A percentile compares a stretch with the other conserved stretches of the same genome.
These are phyloP conservation scores for Phytophthora boehmeriae DNA, from an alignment of 352 stramenopile genomes.

Conservation along the genomic window DNA sequence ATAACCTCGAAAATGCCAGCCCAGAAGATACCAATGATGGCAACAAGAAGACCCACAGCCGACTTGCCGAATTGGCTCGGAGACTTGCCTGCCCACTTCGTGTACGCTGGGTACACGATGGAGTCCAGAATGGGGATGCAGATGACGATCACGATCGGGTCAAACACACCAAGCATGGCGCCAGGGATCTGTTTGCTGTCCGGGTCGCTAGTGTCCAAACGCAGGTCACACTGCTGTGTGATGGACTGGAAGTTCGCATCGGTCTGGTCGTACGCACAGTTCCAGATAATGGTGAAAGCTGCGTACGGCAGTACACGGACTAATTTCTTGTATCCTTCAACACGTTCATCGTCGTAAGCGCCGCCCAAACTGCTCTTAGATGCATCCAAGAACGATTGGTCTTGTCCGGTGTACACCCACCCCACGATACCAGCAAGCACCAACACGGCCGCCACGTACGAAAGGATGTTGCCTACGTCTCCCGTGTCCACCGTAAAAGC, in stretches of 20 bases:
- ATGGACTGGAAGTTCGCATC: constrained; percentile 69
- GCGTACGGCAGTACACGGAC: constrained; percentile 49
- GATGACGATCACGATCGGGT: constrained; percentile 40
- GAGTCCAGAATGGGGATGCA: constrained; percentile 34
- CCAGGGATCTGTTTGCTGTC: constrained; percentile 49
- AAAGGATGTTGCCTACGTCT: constrained; percentile 28
- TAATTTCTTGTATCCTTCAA: constrained; percentile 47
- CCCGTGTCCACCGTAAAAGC: constrained; percentile 41
- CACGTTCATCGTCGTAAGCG: constrained; percentile 37
- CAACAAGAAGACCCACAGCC: constrained; percentile 22
- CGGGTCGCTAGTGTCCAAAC: constrained; percentile 27
- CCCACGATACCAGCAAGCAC: constrained; percentile 23
- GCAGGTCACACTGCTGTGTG: constrained; percentile 61
- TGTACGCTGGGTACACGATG: constrained; percentile 33
- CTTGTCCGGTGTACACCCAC: constrained; percentile 37
- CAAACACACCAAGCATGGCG: constrained; percentile 46
- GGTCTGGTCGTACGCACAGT: constrained; percentile 57
- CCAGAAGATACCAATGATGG: constrained; percentile 34
- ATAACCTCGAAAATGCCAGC: constrained; percentile 45
- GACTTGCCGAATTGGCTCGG: constrained; percentile 36
- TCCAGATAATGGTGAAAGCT: constrained; percentile 55
- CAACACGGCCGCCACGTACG: constrained; percentile 34
- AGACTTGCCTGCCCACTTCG: constrained; percentile 15
- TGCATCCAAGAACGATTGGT: constrained; percentile 36
- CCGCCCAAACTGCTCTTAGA: constrained; percentile 35